Evolutionary conservation across 2,329 filamentous ascomycete genomes (phyloP), one percentile per base, ranked within the genome.

Genomic region (Clonostachys rosea): DNA sequence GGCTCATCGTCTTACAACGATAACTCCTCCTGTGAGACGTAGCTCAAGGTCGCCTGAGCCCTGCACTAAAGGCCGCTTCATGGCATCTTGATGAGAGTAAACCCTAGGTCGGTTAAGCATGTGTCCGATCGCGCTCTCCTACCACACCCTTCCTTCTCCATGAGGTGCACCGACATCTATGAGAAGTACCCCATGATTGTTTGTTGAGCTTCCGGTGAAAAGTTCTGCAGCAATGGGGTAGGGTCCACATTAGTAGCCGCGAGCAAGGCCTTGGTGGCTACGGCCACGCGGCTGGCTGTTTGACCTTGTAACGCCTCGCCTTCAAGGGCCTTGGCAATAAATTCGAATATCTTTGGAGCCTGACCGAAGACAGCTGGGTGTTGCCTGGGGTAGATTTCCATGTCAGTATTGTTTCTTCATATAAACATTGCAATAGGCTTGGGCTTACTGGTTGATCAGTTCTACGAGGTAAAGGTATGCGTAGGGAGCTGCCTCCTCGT

Each of bases 401-500:
- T 43, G 47, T 49, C 40, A 46, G 42, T 30, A 16, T 13, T 10
- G 5, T 12, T 18, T 9, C 30, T 16, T 36, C 12, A 48, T 40
- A 34, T 10, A 11, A 14, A 36, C 12, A 34, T 9, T 33, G 30
- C 14, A 14, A 37, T 24, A 40, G 11, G 34, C 47, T 10, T 18
- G 44, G 49, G 85, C 91, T 81, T 83, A 96, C 94, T 95, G 87
- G 56, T 95, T 87, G 63, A 97, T 96, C 52, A 99, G 70, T 64
- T 96, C 86, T 12, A 89, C 85, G 49, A 99, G 74, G 70, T 96
- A 99, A 41, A 86, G 85, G 64, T 99, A 99, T 2, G 91, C 91
- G 65, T 95, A 97, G 13, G 94, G 94, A 17, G 94, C 94, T 5
- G 94, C 94, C 71, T 99, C 94, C 66, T 99, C 94, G 55, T 99